phyloP scores from a whole-genome alignment of 2,329 filamentous ascomycete species.

The Eutypella sp. region DNA sequence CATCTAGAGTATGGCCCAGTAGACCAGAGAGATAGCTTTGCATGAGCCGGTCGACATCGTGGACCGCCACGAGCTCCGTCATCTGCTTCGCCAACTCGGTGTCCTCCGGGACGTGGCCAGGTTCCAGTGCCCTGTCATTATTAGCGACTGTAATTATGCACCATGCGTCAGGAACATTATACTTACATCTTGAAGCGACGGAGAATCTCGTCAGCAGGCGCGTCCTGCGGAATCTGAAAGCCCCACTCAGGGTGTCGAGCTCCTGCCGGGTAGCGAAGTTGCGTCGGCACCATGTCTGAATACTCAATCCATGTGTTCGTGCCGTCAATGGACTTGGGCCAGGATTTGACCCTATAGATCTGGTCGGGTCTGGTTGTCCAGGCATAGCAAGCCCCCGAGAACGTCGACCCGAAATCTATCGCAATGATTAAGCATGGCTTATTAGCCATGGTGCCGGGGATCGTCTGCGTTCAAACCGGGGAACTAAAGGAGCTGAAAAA shows the following conservation, averaged over 20 bases:
- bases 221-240: conserved; percentile 39
- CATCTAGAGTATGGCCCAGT: conserved; percentile 40
- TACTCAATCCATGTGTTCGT: conserved; percentile 25
- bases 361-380: conserved; percentile 37
- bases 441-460: neutral
- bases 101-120: neutral
- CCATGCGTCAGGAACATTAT: neutral
- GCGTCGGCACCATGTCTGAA: conserved; percentile 45
- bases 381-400: conserved; percentile 48
- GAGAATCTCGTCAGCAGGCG: conserved; percentile 32
- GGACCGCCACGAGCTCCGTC: neutral
- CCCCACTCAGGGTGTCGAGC: conserved; percentile 43
- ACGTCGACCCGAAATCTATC: conserved; percentile 55
- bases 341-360: conserved; percentile 37
- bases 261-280: conserved; percentile 34
- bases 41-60: neutral
- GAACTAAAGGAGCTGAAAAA: neutral
- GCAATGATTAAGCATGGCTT: conserved; percentile 41
- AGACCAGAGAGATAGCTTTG: conserved; percentile 44
- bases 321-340: conserved; percentile 34
- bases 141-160: conserved; percentile 14
- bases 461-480: neutral
- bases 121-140: neutral
- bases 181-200: conserved; percentile 47
- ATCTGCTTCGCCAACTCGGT: neutral